Base-by-base conservation (phyloP, 1,284 basidiomycete species). In the Ustilago shanxiensis region DNA sequence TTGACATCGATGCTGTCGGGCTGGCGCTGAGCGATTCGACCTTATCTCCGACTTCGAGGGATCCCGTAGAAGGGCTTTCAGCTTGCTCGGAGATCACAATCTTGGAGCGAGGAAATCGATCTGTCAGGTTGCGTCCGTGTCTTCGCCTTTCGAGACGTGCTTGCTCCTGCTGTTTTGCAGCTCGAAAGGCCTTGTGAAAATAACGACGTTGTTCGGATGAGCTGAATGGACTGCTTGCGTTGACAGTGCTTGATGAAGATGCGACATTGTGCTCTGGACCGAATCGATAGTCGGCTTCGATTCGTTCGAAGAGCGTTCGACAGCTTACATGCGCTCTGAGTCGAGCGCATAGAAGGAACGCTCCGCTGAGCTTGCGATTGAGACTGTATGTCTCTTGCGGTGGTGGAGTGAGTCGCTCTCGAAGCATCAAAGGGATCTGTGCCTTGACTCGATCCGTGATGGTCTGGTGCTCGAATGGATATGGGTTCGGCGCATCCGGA, bases 301-400 rank as follows among this genome's bases (percentile, higher is more conserved):
- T 55, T 14, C 60, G 49, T 41, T 79, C 65, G 39, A 83, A 80
- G 35, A 98, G 87, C 22, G 85, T 87, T 81, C 88, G 89, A 72
- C 93, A 93, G 82, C 93, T 90, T 20, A 98, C 91, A 1, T 88
- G 89, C 16, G 94, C 93, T 49, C 90, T 90, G 39, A 98, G 88
- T 61, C 93, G 89, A 16, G 94, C 91, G 53, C 96, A 96, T 16
- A 98, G 89, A 73, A 99, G 88, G 87, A 99, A 98, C 2, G 94
- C 92, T 0, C 96, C 95, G 77, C 94, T 95, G 74, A 98, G 86
- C 89, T 98, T 99, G 83, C 95, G 88, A 86, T 99, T 99, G 60
- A 98, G 87, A 85, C 92, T 94, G 86, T 98, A 98, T 1, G 96
- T 98, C 87, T 98, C 95, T 66, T 90, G 88, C 0, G 96, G 96